Evolutionary conservation across 2,329 filamentous ascomycete species (phyloP).

Genomic region (Didymella lethalis): DNA sequence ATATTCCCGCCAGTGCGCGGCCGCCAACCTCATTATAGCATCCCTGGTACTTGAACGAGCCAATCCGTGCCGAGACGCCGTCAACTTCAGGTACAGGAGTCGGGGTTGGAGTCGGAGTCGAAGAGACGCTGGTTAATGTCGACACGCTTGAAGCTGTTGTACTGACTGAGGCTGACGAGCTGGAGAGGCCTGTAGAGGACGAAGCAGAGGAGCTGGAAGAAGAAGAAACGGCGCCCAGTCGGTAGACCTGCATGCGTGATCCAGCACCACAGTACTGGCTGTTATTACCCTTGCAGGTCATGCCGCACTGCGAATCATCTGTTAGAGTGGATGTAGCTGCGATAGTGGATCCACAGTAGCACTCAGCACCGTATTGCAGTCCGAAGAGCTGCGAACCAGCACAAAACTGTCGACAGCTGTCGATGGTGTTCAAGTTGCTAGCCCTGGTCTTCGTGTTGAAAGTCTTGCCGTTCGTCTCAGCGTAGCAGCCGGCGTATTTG

Average conservation of each 20-base stretch:
- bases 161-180: neutral
- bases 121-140: neutral
- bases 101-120: neutral
- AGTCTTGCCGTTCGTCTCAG: slow-evolving; percentile 22
- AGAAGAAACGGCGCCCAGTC: neutral
- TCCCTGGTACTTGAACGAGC: slow-evolving; percentile 4
- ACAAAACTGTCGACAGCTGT: slow-evolving; percentile 34
- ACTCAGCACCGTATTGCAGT: slow-evolving; percentile 41
- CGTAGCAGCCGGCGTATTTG: slow-evolving; percentile 24
- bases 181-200: slow-evolving; percentile 1
- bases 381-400: slow-evolving; percentile 41
- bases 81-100: slow-evolving; percentile 1
- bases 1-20: slow-evolving; percentile 7
- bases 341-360: slow-evolving; percentile 17
- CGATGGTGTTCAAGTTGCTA: slow-evolving; percentile 16
- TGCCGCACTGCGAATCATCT: slow-evolving; percentile 10
- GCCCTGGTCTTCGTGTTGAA: slow-evolving; percentile 15
- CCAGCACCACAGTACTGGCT: slow-evolving; percentile 19
- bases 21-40: slow-evolving; percentile 7
- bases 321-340: slow-evolving; percentile 8
- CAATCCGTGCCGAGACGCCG: slow-evolving; percentile 6
- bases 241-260: slow-evolving; percentile 19
- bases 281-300: slow-evolving; percentile 19
- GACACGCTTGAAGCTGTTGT: neutral
- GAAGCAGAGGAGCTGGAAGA: neutral